Evolutionary conservation across 2,329 filamentous ascomycete species (phyloP), one percentile per base, ranked within the genome.

Genomic region (Mycocentrospora acerina): DNA sequence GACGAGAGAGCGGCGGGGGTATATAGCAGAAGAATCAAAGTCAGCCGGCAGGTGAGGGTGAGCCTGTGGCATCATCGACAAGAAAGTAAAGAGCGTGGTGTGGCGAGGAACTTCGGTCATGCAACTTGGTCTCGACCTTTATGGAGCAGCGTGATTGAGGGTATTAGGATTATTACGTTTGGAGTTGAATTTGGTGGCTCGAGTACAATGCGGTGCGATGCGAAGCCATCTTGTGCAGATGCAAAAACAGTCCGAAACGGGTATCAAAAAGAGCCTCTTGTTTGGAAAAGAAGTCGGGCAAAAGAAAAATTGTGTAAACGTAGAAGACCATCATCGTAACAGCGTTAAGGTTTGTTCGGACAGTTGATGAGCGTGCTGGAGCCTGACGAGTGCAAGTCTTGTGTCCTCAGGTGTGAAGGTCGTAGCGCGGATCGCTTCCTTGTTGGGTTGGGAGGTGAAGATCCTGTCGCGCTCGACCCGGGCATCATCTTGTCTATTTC

Each of bases 361-460:
- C 49, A 51, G 36, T 59, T 51, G 44, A 60, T 42, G 24, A 62
- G 56, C 24, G 60, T 63, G 47, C 55, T 63, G 22, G 60, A 61
- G 31, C 57, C 58, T 16, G 54, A 55, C n/a, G 53, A 57, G 25
- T 51, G 41, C 24, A 49, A 40, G 29, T 44, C 40, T 37, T 45
- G 42, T 26, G 53, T 51, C 39, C 42, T 54, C 9, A 40, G 37
- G 32, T 40, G 45, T 40, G 40, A 40, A 28, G 46, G 53, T 44
- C 48, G 53, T 50, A 47, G 47, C 33, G 32, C 38, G 18, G 35
- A 42, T 26, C 26, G 32, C 18, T 32, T 51, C 5, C 32, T 30
- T 6, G 27, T n/a, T 8, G 25, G 33, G 4, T 26, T 24, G 14
- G 32, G 28, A 17, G 40, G 35, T 27, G 36, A 33, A 26, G 36